Base-by-base conservation (phyloP, 495 filamentous ascomycete species). In the Platismatia glauca region DNA sequence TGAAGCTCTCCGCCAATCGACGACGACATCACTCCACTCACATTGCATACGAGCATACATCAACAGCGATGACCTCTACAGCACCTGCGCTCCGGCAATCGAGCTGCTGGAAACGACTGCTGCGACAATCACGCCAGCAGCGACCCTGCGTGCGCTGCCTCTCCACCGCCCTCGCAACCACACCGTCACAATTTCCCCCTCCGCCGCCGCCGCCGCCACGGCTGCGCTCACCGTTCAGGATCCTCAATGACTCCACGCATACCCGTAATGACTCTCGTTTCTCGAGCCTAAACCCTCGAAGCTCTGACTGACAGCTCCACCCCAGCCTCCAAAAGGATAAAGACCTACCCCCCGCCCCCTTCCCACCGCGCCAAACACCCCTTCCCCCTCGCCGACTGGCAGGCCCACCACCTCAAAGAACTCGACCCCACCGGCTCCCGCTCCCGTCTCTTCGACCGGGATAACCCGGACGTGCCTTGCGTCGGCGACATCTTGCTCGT, bases 401-500 rank as follows among this genome's bases (percentile, higher is more conserved):
- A 83, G 63, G 73, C 77, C 38, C 66, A 79, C 15, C 91, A 96
- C 75, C 76, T 95, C 67, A 65, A 77, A 15, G 68, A 77, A 22
- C 89, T 96, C 66, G 94, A 98, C 73, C 91, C 90, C 27, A 89
- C 82, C 29, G 90, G 90, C 34, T 85, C 88, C 35, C 88, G 92
- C 20, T 86, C 84, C 57, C 82, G 84, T 34, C 84, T 97, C 34
- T 96, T 97, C 76, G 81, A 86, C 64, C 85, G 84, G 56, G 70
- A 76, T 35, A 93, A 90, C 73, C 81, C 80, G 24, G 88, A 95
- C 72, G 81, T 82, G 65, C 88, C 86, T 35, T 82, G 85, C 63
- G 78, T 83, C 9, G 94, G 94, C 63, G 94, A 98, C 75, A 89
- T 97, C 65, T 78, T 98, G n/a, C 88, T 91, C 59, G 88, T 96